A percentile compares a stretch with the other conserved stretches of the same genome.
Conservation (phyloP, 2,329 filamentous ascomycete genomes). For the Emergomyces pasteurianus region DNA sequence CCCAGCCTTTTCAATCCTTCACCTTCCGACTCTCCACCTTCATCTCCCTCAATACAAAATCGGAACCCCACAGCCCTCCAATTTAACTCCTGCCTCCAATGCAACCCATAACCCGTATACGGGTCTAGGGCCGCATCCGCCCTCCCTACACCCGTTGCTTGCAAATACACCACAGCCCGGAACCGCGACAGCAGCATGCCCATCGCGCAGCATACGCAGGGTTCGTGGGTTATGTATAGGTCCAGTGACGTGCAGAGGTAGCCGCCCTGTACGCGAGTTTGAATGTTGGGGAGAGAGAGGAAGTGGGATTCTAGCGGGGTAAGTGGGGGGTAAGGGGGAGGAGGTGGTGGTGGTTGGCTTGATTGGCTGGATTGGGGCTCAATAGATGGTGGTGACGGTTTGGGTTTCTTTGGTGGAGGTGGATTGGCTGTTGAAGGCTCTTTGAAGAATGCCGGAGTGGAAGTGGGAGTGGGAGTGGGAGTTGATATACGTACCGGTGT, state of each 20-base stretch:
- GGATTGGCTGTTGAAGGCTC: not conserved
- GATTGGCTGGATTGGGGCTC: not conserved
- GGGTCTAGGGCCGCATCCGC: constrained; percentile 7
- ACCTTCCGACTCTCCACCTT: not conserved
- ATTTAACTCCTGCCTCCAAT: constrained; percentile 49
- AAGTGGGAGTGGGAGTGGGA: not conserved
- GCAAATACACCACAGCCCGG: constrained; percentile 62
- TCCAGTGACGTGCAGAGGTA: constrained; percentile 92
- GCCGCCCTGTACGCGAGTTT: constrained; percentile 60
- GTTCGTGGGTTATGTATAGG: constrained; percentile 89
- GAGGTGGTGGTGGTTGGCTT: not conserved
- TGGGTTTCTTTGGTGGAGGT: not conserved
- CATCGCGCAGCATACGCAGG: constrained; percentile 95
- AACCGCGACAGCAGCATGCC: constrained; percentile 89
- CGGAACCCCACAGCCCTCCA: constrained; percentile 39
- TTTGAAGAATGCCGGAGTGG: not conserved
- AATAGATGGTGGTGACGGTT: not conserved
- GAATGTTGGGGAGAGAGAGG: constrained; percentile 54
- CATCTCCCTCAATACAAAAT: constrained; percentile 23
- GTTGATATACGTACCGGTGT: not conserved
- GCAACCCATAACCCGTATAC: constrained; percentile 44
- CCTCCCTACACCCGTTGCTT: constrained; percentile 51
- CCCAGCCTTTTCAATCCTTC: not conserved
- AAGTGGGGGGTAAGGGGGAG: constrained; percentile 6
- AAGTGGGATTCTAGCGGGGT: constrained; percentile 24